Conservation (phyloP, 768 basidiomycete genomes). For the Xanthoconium stramineum region DNA sequence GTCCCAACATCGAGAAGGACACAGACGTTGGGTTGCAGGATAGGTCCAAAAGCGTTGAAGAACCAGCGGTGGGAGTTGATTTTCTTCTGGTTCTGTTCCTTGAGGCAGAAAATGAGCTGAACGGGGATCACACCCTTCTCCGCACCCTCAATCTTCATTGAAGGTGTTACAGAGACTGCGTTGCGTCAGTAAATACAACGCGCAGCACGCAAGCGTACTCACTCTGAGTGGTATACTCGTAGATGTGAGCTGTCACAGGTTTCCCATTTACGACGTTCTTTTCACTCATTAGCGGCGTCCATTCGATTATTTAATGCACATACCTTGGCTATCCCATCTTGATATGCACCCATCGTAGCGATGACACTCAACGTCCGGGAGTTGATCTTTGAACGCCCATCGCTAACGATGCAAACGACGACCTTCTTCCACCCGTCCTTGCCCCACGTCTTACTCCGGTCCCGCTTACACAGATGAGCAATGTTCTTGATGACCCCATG, state of each 20-base stretch:
- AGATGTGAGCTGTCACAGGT: slow-evolving; percentile 85
- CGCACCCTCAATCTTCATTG: slow-evolving; percentile 76
- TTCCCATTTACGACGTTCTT: slow-evolving; percentile 77
- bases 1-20: slow-evolving; percentile 87
- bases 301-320: slow-evolving; percentile 10
- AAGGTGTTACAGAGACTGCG: slow-evolving; percentile 75
- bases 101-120: slow-evolving; percentile 89
- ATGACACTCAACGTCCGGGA: slow-evolving; percentile 79
- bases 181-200: slow-evolving; percentile 6
- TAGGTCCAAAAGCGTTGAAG: slow-evolving; percentile 84
- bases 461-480: slow-evolving; percentile 81
- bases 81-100: slow-evolving; percentile 93
- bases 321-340: slow-evolving; percentile 88
- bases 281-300: slow-evolving; percentile 1
- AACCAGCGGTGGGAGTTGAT: slow-evolving; percentile 96
- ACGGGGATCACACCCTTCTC: slow-evolving; percentile 84
- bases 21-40: slow-evolving; percentile 89
- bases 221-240: slow-evolving; percentile 94
- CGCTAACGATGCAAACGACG: slow-evolving; percentile 88
- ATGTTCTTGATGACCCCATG: slow-evolving; percentile 96
- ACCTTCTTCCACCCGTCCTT: slow-evolving; percentile 99
- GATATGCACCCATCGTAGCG: slow-evolving; percentile 92
- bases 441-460: slow-evolving; percentile 92
- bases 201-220: neutral
- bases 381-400: slow-evolving; percentile 84